Base-by-base conservation (phyloP, 805 yeast species). In the Wickerhamiella sorbophila region DNA sequence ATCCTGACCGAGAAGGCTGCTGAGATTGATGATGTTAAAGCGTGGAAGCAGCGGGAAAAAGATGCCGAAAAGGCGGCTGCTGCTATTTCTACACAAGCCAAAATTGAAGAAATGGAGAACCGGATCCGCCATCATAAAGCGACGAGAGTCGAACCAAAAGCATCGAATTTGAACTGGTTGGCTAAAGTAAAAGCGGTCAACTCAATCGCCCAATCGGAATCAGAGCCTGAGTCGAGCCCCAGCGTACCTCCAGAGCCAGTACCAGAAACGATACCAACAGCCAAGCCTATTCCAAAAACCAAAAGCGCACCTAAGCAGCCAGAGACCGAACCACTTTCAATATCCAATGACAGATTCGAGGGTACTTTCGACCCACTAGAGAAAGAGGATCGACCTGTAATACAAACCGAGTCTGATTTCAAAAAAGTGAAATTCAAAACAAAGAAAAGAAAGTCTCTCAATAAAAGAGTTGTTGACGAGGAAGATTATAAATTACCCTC, bases 1-100 rank as follows among this genome's bases (percentile, higher is more conserved):
- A 66, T 74, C 15, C 68, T 55, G 3, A 35, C 36, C 10, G 41
- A 51, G 36, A 52, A 49, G 26, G 47, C 49, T 48, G 45, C 52
- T 47, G 38, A 51, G 34, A 20, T 55, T 46, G 50, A 46, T 47
- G 40, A 48, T 14, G 49, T 52, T 4, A 49, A 49, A 36, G 40
- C 51, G 26, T 20, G 44, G 34, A 39, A 44, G 19, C 44, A 41
- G 21, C 37, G 34, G 16, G 40, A 38, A 33, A 43, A 42, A 8
- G 44, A 42, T 31, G 40, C 31, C 14, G 40, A 36, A 4, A 40
- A 43, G 15, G 49, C 41, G 4, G 56, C 57, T 22, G 46, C 53
- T 2, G 39, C 51, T 2, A 58, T n/a, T n/a, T n/a, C n/a, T n/a
- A n/a, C n/a, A n/a, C n/a, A n/a, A n/a, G n/a, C n/a, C n/a, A n/a